Evolutionary conservation across 2,329 filamentous ascomycete genomes (phyloP), one percentile per base, ranked within the genome.

Genomic region (Neocucurbitaria cava): DNA sequence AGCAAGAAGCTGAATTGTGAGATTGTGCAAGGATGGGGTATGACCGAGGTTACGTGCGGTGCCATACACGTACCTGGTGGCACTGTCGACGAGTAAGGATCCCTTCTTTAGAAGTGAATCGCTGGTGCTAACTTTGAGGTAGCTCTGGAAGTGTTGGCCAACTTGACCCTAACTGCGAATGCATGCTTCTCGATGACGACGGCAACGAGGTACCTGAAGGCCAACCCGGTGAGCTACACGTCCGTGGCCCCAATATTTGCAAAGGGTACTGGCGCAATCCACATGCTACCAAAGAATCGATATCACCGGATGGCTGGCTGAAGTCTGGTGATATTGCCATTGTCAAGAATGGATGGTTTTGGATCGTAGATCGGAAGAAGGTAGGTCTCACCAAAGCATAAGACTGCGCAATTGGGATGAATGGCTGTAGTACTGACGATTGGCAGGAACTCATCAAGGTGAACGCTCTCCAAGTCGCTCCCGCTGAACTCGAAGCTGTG

Each of bases 401-500:
- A 8, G 24, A 8, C 0, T 20, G 18, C n/a, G 24, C 24, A 48
- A n/a, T 48, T 2, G 26, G 5, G 24, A 26, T 26, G 24, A 5
- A 26, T 5, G 24, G 24, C 24, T 26, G 13, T 6, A 2, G 31
- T 35, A 13, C 45, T 52, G 30, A 53, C 2, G 44, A 18, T 11
- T 17, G 31, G 26, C 23, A 74, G 65, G 71, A 78, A 51, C 66
- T 78, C 5, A 78, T 78, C 65, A 78, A 78, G 61, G 76, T 78
- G 28, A 78, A 78, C 46, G 76, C 69, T 0, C 63, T 78, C 20
- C 66, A 75, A 65, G 72, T 75, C 10, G 70, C 72, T 1, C 72
- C 71, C 3, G 72, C 72, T 24, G 67, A 74, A 58, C 75, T 84
- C 0, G 82, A 85, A 68, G 79, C 79, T 0, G 78, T 80, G 0